These are phyloP conservation scores for Cladochytrium tenue DNA, from an alignment of 371 early-diverging fungal genomes.

Conservation along the genomic window DNA sequence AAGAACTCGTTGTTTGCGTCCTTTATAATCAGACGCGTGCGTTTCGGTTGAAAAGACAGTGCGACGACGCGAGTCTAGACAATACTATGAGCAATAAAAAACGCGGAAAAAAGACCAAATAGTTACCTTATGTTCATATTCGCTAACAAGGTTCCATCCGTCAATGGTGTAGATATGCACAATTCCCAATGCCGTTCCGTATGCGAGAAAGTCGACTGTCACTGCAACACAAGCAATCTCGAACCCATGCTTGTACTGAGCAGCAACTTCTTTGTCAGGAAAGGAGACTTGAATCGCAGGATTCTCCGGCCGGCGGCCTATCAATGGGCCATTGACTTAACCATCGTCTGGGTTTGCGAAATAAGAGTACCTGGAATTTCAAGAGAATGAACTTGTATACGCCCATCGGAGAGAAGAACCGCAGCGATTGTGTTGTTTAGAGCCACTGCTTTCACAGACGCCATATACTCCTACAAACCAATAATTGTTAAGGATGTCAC, in stretches of 20 bases:
- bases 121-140: slow-evolving; percentile 36
- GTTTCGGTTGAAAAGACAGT: slow-evolving; percentile 31
- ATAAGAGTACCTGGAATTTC: slow-evolving; percentile 13
- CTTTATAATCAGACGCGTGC: slow-evolving; percentile 34
- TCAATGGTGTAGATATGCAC: slow-evolving; percentile 38
- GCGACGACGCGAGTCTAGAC: slow-evolving; percentile 23
- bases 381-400: slow-evolving; percentile 39
- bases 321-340: neutral
- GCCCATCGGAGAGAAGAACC: slow-evolving; percentile 34
- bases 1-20: slow-evolving; percentile 39
- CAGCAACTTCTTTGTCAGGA: slow-evolving; percentile 17
- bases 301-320: neutral
- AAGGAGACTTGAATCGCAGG: slow-evolving; percentile 17
- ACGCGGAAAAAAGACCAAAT: neutral
- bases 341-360: neutral
- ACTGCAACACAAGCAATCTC: slow-evolving; percentile 34
- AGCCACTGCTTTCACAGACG: slow-evolving; percentile 18
- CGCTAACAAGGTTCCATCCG: slow-evolving; percentile 37
- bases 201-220: slow-evolving; percentile 43
- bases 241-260: slow-evolving; percentile 4
- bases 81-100: neutral
- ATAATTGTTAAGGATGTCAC: too few relatives aligned
- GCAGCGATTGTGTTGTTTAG: slow-evolving; percentile 32
- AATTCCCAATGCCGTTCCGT: slow-evolving; percentile 35
- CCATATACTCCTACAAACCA: slow-evolving; percentile 29